Evolutionary conservation across 1,284 basidiomycete species (phyloP).

Genomic region (Marasmius fiardii): DNA sequence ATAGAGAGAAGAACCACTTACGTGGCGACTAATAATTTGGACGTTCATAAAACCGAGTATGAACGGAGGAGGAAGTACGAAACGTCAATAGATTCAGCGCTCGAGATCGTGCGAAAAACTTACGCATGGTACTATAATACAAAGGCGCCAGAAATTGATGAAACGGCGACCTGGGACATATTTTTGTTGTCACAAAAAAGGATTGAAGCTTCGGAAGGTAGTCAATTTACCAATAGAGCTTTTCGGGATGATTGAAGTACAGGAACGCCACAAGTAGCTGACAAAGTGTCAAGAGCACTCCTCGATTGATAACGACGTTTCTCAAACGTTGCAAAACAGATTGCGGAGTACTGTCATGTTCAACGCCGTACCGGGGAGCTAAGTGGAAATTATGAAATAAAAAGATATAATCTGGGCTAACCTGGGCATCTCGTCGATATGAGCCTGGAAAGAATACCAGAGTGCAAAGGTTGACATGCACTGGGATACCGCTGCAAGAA

Average conservation of each 20-base stretch:
- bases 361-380: no score
- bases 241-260: slow-evolving; percentile 1
- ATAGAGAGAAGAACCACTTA: no score
- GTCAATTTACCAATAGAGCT: neutral
- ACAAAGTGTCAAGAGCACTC: neutral
- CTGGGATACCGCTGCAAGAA: neutral
- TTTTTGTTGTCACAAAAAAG: neutral
- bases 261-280: neutral
- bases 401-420: neutral
- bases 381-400: neutral
- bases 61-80: no score
- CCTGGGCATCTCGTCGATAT: neutral
- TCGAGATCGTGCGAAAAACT: neutral
- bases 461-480: neutral
- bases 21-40: no score
- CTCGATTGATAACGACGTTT: neutral
- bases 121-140: neutral
- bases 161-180: neutral
- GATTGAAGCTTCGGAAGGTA: neutral
- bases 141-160: neutral
- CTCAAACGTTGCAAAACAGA: neutral
- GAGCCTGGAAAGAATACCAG: neutral
- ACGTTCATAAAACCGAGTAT: no score
- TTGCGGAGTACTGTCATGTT: neutral
- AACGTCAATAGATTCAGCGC: no score